A percentile compares a stretch with the other conserved stretches of the same genome.
These are phyloP conservation scores for Aspergillus chevalieri DNA, from an alignment of 2,329 filamentous ascomycete species.

Conservation along the genomic window DNA sequence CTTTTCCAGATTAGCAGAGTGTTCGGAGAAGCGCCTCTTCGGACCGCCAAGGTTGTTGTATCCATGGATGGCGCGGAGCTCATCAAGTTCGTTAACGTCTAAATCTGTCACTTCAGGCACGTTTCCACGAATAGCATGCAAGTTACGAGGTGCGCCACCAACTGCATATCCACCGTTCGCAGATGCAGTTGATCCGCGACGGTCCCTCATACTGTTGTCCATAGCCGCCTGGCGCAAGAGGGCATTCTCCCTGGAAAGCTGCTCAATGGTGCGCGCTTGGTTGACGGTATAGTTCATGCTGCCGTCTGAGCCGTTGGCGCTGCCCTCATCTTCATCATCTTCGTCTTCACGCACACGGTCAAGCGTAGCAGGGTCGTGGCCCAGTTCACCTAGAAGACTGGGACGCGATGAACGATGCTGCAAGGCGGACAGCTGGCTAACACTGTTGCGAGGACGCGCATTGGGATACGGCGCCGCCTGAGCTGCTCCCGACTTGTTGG, in stretches of 20 bases:
- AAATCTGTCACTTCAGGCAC: slow-evolving; percentile 41
- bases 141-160: slow-evolving; percentile 24
- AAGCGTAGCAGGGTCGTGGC: slow-evolving; percentile 41
- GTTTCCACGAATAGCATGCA: slow-evolving; percentile 36
- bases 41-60: slow-evolving; percentile 34
- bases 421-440: slow-evolving; percentile 57
- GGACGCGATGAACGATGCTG: slow-evolving; percentile 71
- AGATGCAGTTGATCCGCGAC: slow-evolving; percentile 37
- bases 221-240: slow-evolving; percentile 39
- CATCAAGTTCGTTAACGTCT: slow-evolving; percentile 41
- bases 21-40: slow-evolving; percentile 41
- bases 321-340: slow-evolving; percentile 39
- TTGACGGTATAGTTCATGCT: slow-evolving; percentile 31
- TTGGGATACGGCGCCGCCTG: slow-evolving; percentile 21
- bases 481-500: slow-evolving; percentile 26
- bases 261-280: slow-evolving; percentile 42
- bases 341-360: slow-evolving; percentile 46
- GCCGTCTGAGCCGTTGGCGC: slow-evolving; percentile 33
- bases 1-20: slow-evolving; percentile 36
- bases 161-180: slow-evolving; percentile 28
- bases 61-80: slow-evolving; percentile 33
- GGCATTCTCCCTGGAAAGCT: slow-evolving; percentile 43
- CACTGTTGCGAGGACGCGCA: slow-evolving; percentile 29
- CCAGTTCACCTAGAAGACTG: slow-evolving; percentile 41
- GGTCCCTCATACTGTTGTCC: slow-evolving; percentile 34